Evolutionary conservation across 495 filamentous ascomycete species (phyloP).

Genomic region (Barbatosphaeria neglecta): DNA sequence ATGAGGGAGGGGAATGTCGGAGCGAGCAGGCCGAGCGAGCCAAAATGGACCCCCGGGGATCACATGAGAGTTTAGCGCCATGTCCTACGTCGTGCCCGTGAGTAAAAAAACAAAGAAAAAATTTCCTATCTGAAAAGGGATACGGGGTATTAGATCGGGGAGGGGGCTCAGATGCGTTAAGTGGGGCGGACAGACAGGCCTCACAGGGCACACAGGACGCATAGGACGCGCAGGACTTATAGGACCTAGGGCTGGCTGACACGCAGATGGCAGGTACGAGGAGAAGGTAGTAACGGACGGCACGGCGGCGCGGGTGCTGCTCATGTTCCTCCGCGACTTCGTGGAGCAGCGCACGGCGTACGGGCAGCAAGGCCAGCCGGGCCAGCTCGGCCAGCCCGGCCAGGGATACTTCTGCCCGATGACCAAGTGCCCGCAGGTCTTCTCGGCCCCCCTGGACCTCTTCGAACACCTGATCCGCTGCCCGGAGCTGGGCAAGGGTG

Average conservation of each 20-base stretch:
- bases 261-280: constrained; percentile 13
- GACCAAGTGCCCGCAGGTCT: constrained; percentile 14
- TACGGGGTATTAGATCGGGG: no score
- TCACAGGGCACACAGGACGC: no score
- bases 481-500: constrained; percentile 15
- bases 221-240: no score
- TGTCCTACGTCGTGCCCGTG: neutral
- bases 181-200: no score
- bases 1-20: no score
- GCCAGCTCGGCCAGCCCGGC: constrained; percentile 5
- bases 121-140: no score
- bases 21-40: neutral
- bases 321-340: constrained; percentile 23
- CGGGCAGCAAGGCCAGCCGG: constrained; percentile 7
- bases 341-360: constrained; percentile 14
- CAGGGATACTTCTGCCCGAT: constrained; percentile 21
- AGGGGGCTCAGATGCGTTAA: no score
- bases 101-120: neutral
- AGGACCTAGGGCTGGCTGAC: neutral
- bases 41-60: neutral
- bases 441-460: constrained; percentile 13
- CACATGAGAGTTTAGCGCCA: neutral
- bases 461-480: constrained; percentile 21
- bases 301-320: constrained; percentile 18
- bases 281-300: constrained; percentile 18